Conservation (phyloP, 352 stramenopile genomes). For the Pythium coloratum region DNA sequence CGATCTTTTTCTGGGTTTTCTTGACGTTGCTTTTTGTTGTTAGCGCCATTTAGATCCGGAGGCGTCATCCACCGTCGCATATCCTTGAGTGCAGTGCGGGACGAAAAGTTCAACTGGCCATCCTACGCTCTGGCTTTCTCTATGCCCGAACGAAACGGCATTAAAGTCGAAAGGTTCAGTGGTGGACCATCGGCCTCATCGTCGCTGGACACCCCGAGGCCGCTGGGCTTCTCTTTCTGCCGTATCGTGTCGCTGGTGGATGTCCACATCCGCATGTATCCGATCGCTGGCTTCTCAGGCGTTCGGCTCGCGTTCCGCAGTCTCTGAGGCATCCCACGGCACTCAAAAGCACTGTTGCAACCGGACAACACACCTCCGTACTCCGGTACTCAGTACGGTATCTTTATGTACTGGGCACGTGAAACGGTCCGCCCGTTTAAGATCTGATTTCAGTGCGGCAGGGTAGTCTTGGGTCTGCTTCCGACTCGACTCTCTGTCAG, state of each 20-base stretch:
- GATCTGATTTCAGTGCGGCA: too few species aligned
- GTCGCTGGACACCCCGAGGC: not conserved
- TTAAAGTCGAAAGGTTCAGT: not conserved
- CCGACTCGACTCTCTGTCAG: not conserved
- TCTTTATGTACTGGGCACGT: too few species aligned
- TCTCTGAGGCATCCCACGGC: not conserved
- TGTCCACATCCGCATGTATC: slow-evolving; percentile 2
- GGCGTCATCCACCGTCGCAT: not conserved
- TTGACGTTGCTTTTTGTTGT: not conserved
- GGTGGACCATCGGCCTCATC: not conserved
- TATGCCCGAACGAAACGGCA: not conserved
- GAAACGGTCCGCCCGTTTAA: too few species aligned
- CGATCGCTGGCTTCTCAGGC: not conserved
- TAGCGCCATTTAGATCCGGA: not conserved
- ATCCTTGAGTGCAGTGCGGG: not conserved
- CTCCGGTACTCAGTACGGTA: not conserved
- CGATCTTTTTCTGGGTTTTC: too few species aligned
- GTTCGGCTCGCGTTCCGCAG: not conserved
- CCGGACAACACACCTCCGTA: too few species aligned
- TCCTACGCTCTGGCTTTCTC: not conserved
- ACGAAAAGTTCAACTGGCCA: slow-evolving; percentile 1
- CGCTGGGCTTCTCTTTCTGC: too few species aligned
- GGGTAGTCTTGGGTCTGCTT: too few species aligned
- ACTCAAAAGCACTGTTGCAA: too few species aligned
- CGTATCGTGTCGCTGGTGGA: not conserved